Evolutionary conservation across 2,329 filamentous ascomycete genomes (phyloP), one percentile per base, ranked within the genome.

Genomic region (Penicillium sp.): DNA sequence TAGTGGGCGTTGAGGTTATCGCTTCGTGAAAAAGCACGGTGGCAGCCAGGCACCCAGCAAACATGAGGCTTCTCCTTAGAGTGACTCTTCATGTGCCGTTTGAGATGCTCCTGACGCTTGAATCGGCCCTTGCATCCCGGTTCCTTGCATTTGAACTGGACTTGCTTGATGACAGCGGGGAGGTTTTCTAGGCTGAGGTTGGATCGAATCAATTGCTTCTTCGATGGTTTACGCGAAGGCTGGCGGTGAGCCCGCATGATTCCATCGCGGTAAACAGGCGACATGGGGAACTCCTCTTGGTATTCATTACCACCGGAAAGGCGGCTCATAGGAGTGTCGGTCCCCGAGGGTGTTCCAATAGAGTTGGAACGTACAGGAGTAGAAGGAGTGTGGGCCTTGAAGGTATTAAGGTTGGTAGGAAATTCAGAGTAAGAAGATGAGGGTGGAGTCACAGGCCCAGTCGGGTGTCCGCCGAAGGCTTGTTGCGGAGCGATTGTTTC

Each of bases 91-190:
- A 77, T 75, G 60, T 81, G 79, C 10, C 79, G 67, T 66, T 79
- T 79, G 16, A 80, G 65, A 52, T 81, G 79, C 57, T 81, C 79
- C 55, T 78, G 76, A 44, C 79, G 66, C 67, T 78, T 77, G 63
- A 81, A 81, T 5, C 73, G 73, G 7, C 74, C 74, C 51, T 71
- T 71, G 60, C 78, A 79, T 7, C 74, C 75, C 2, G 71, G 69
- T 43, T 74, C 71, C 36, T 71, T 70, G 67, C 78, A 75, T 58
- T 71, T 69, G 61, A 77, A 74, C 29, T 73, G 71, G 2, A 79
- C 69, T 64, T 75, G 69, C 46, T 72, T 73, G 40, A 75, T 75
- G 39, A 74, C 71, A 0, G 70, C 60, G 0, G 73, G 73, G 3
- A 75, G 52, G 46, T 71, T 73, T 47, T 75, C 73, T 14, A 75